These are phyloP conservation scores for Arbutus unedo DNA, from an alignment of 148 eudicot genomes.

Conservation along the genomic window DNA sequence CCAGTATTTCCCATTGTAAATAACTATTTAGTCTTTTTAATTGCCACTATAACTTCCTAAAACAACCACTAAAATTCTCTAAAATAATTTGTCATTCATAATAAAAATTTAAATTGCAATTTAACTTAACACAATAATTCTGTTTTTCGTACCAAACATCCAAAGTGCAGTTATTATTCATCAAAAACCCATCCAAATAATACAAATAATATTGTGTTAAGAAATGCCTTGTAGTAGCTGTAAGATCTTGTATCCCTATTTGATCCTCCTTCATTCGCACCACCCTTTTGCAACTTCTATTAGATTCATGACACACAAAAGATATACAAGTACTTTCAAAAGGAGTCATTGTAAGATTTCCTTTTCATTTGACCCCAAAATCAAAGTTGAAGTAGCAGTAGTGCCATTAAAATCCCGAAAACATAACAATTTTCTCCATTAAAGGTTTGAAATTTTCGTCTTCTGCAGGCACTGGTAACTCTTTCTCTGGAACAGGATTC, in stretches of 20 bases:
- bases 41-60: no score
- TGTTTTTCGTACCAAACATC: no score
- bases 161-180: no score
- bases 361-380: background rate
- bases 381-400: constrained; percentile 88
- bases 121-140: no score
- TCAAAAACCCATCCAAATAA: no score
- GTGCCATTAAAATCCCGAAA: constrained; percentile 76
- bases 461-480: constrained; percentile 21
- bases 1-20: no score
- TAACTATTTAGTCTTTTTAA: no score
- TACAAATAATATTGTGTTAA: no score
- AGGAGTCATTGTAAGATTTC: background rate
- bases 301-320: constrained; percentile 1
- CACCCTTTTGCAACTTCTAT: constrained; percentile 18
- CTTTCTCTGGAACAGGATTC: constrained; percentile 37
- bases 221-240: no score
- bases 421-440: constrained; percentile 36
- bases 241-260: background rate
- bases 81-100: no score
- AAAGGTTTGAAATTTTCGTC: constrained; percentile 33
- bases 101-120: no score
- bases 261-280: constrained; percentile 11
- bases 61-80: no score
- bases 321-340: background rate